A percentile compares a stretch with the other conserved stretches of the same genome.
Conservation (phyloP, 2,329 filamentous ascomycete species). For the Thielaviopsis euricoi region DNA sequence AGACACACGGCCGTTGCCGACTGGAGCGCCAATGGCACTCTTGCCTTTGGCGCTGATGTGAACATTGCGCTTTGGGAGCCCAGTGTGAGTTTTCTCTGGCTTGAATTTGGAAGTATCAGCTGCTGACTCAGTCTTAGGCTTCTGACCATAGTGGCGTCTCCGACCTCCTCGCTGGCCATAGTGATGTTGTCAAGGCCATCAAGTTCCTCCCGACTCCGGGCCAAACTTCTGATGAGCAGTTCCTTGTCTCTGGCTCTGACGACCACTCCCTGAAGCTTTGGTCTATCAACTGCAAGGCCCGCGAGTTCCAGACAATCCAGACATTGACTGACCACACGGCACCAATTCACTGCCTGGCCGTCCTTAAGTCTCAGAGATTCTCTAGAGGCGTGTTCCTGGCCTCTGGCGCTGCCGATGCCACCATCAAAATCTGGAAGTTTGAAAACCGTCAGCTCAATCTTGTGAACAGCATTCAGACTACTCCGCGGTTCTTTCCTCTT, state of each 20-base stretch:
- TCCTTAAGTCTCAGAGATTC: constrained; percentile 19
- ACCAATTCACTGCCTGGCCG: constrained; percentile 54
- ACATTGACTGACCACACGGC: constrained; percentile 47
- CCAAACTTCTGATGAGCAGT: constrained; percentile 21
- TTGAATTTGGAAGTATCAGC: constrained; percentile 7
- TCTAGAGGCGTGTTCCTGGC: constrained; percentile 37
- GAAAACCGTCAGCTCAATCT: constrained; percentile 31
- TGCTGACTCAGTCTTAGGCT: constrained; percentile 17
- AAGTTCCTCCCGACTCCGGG: constrained; percentile 48
- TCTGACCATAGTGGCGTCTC: constrained; percentile 39
- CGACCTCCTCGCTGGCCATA: constrained; percentile 57
- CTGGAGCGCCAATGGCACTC: constrained; percentile 57
- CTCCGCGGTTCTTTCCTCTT: constrained; percentile 69
- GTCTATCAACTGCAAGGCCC: constrained; percentile 18
- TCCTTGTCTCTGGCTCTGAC: constrained; percentile 61
- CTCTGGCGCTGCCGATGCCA: constrained; percentile 69
- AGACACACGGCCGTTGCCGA: constrained; percentile 79
- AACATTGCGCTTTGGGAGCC: constrained; percentile 85
- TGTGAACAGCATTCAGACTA: constrained; percentile 53
- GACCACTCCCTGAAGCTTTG: constrained; percentile 67
- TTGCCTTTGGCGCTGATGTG: constrained; percentile 80
- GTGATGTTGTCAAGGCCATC: constrained; percentile 65
- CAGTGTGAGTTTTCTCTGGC: constrained; percentile 36
- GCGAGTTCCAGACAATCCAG: constrained; percentile 28
- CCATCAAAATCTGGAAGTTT: constrained; percentile 54